A percentile compares a stretch with the other conserved stretches of the same genome.
phyloP scores from a whole-genome alignment of 1,284 basidiomycete species.

The Clitocybe nebularis region DNA sequence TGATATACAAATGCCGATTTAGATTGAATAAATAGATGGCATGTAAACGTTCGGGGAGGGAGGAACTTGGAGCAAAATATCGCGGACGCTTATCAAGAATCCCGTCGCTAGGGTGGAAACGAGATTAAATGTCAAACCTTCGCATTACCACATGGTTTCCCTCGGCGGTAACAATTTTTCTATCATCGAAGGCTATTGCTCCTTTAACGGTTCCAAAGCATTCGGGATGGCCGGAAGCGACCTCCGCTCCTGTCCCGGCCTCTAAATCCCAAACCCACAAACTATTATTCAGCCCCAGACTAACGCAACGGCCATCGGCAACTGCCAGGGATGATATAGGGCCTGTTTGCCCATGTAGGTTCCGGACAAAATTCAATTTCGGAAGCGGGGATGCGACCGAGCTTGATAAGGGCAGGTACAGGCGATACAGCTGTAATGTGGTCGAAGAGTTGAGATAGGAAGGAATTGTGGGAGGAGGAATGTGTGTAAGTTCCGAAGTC shows the following conservation, averaged over 20 bases:
- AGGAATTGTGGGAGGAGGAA: too few relatives aligned
- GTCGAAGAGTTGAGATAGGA: slow-evolving; percentile 45
- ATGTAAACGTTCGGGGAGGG: too few relatives aligned
- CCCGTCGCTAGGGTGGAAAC: too few relatives aligned
- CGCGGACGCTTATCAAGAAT: too few relatives aligned
- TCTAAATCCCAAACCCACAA: slow-evolving; percentile 85
- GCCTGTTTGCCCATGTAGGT: slow-evolving; percentile 61
- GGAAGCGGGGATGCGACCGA: slow-evolving; percentile 46
- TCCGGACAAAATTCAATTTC: slow-evolving; percentile 68
- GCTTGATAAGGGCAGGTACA: slow-evolving; percentile 53
- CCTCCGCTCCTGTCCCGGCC: slow-evolving; percentile 57
- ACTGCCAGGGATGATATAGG: slow-evolving; percentile 65
- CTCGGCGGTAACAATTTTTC: slow-evolving; percentile 59
- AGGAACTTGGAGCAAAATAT: too few relatives aligned
- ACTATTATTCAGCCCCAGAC: slow-evolving; percentile 62
- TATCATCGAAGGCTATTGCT: slow-evolving; percentile 69
- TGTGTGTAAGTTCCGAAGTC: slow-evolving; percentile 11
- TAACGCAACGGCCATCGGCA: slow-evolving; percentile 77
- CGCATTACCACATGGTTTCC: slow-evolving; percentile 52
- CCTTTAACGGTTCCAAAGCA: slow-evolving; percentile 26
- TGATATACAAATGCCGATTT: too few relatives aligned
- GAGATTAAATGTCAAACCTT: slow-evolving; percentile 59
- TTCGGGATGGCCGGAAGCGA: slow-evolving; percentile 26
- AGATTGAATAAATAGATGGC: too few relatives aligned
- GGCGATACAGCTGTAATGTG: slow-evolving; percentile 67